These are phyloP conservation scores for Rubus idaeus DNA, from an alignment of 306 rosid species.

Conservation along the genomic window DNA sequence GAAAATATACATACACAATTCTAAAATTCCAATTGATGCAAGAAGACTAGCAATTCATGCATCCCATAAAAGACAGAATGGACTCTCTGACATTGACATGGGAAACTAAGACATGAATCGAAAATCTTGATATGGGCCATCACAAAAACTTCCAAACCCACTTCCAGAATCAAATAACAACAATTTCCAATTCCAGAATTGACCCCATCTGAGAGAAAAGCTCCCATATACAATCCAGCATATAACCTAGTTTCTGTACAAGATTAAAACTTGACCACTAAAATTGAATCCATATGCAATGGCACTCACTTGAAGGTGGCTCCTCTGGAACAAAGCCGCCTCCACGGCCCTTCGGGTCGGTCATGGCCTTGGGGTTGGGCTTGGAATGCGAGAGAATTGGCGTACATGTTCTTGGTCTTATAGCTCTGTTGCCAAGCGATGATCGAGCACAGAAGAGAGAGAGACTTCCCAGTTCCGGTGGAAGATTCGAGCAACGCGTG, in stretches of 20 bases:
- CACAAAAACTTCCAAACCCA: neutral
- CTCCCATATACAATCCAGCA: no score
- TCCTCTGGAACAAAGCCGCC: slow-evolving; percentile 81
- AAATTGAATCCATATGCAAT: neutral
- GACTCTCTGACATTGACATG: neutral
- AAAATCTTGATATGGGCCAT: neutral
- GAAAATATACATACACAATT: neutral
- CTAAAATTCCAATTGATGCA: neutral
- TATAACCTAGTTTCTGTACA: neutral
- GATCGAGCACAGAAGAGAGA: slow-evolving; percentile 84
- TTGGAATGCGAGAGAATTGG: slow-evolving; percentile 34
- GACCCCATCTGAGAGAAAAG: neutral
- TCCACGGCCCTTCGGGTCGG: slow-evolving; percentile 68
- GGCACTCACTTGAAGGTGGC: slow-evolving; percentile 42
- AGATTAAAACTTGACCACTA: neutral
- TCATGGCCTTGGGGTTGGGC: slow-evolving; percentile 53
- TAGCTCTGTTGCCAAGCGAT: slow-evolving; percentile 85
- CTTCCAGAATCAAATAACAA: neutral
- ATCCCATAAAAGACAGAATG: neutral
- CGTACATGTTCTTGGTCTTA: slow-evolving; percentile 34
- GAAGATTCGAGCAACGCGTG: slow-evolving; percentile 96
- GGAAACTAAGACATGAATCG: neutral
- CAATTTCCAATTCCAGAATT: neutral
- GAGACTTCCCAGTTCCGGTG: slow-evolving; percentile 93
- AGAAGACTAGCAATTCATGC: neutral